Evolutionary conservation across 805 yeast species (phyloP), one percentile per base, ranked within the genome.

Genomic region (Tetrapisispora nanseiensis): DNA sequence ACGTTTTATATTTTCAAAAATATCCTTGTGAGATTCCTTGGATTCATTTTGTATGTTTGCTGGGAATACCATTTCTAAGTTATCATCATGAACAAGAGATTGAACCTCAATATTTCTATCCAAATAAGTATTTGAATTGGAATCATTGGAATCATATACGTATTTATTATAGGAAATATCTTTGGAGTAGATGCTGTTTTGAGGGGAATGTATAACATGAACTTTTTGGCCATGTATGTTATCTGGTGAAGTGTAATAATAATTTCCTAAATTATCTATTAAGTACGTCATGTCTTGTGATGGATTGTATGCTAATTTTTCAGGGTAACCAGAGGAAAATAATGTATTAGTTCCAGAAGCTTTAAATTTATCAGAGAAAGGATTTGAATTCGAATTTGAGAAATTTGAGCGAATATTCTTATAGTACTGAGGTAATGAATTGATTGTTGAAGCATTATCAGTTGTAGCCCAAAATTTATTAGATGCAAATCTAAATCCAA

Each of bases 261-360:
- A 54, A 33, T 51, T 51, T 2, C 62, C 62, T 20, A 53, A 52
- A 15, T 41, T 44, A 20, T 48, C 58, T 7, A 56, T 46, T 12
- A 23, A 46, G 37, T 56, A 57, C n/a, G 47, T 48, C 16, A 57
- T 35, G 8, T 52, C 57, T 24, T 50, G 54, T 18, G 49, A 38
- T 2, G 42, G 43, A 21, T 51, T 53, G 43, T 50, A 55, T 2
- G 50, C 46, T 6, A 50, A 44, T n/a, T 47, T 49, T 12, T 47
- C 51, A 10, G 24, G 16, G 10, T 9, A 18, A 9, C 6, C 13
- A n/a, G 28, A 15, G 16, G 21, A 15, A 10, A 20, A 19, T 47
- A 46, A 16, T 47, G 39, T 26, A 49, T 28, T 21, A 6, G 27
- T 4, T 2, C 9, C 3, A 2, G 21, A 15, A 3, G 12, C 8